phyloP scores from a whole-genome alignment of 352 stramenopile genomes.

The Bremia lactucae region DNA sequence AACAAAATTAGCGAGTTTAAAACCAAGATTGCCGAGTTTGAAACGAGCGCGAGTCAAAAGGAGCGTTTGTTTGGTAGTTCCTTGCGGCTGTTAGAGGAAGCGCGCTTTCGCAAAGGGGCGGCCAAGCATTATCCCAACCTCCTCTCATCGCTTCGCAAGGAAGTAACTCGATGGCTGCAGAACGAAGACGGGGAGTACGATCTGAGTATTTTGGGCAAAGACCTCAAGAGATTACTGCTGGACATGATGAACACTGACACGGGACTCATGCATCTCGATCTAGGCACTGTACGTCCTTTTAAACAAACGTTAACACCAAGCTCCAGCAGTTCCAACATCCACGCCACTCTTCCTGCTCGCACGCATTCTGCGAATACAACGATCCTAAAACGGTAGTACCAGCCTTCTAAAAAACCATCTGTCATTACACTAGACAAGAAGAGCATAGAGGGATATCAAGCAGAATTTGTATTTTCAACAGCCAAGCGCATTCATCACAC shows the following conservation, averaged over 20 bases:
- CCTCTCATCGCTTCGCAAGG: conserved; percentile 36
- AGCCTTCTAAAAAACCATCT: background rate
- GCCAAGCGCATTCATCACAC: background rate
- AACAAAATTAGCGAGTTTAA: conserved; percentile 61
- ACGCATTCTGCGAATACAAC: conserved; percentile 26
- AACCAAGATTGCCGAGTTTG: conserved; percentile 66
- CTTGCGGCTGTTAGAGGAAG: conserved; percentile 58
- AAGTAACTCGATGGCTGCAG: conserved; percentile 62
- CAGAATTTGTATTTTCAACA: background rate
- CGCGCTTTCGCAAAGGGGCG: conserved; percentile 61
- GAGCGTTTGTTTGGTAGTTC: conserved; percentile 69
- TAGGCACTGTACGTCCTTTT: conserved; percentile 31
- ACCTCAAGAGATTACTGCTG: conserved; percentile 58
- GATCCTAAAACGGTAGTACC: background rate
- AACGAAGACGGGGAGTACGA: conserved; percentile 71
- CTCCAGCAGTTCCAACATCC: conserved; percentile 13
- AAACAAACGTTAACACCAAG: conserved; percentile 21
- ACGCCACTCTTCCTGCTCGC: conserved; percentile 17
- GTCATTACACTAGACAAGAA: too few species aligned
- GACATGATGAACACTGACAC: conserved; percentile 82
- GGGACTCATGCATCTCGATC: conserved; percentile 72
- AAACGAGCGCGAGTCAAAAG: conserved; percentile 57
- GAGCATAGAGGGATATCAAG: conserved; percentile 2
- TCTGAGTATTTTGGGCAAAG: conserved; percentile 51
- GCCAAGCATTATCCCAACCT: conserved; percentile 59